These are phyloP conservation scores for Chaetomium sp. DNA, from an alignment of 2,329 filamentous ascomycete species.

Conservation along the genomic window DNA sequence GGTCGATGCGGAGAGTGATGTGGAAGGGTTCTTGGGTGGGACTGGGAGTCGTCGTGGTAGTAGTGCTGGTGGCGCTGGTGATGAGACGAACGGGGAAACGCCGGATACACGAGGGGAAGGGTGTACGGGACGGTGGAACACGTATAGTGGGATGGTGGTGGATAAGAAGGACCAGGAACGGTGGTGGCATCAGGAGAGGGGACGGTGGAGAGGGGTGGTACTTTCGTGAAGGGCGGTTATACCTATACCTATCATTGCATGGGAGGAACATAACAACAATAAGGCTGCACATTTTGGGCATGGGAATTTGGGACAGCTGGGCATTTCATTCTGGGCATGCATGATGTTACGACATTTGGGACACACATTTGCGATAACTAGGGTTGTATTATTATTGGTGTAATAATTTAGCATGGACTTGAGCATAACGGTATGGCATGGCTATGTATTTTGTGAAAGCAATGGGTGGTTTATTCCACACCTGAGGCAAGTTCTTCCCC, in stretches of 20 bases:
- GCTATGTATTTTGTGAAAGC: not conserved
- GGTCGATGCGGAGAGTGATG: conserved; percentile 11
- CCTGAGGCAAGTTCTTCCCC: too few relatives aligned
- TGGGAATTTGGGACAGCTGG: too few relatives aligned
- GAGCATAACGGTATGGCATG: conserved; percentile 1
- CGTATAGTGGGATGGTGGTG: conserved; percentile 19
- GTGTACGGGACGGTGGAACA: conserved; percentile 32
- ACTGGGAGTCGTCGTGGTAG: not conserved
- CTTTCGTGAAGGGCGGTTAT: conserved; percentile 23
- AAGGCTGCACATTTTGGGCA: too few relatives aligned
- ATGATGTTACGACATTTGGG: conserved; percentile 10
- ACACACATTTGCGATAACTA: not conserved
- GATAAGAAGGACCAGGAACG: conserved; percentile 31
- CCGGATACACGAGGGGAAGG: conserved; percentile 18
- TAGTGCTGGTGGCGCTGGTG: not conserved
- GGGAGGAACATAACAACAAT: too few relatives aligned
- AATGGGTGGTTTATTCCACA: too few relatives aligned
- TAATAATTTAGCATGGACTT: not conserved
- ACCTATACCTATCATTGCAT: too few relatives aligned
- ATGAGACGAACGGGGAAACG: not conserved
- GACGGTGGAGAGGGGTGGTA: conserved; percentile 26
- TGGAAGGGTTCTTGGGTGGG: not conserved
- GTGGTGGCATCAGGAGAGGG: conserved; percentile 33
- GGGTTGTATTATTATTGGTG: conserved; percentile 2
- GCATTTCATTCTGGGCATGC: too few relatives aligned